Base-by-base conservation (phyloP, 805 yeast genomes). In the Tetrapisispora nanseiensis region DNA sequence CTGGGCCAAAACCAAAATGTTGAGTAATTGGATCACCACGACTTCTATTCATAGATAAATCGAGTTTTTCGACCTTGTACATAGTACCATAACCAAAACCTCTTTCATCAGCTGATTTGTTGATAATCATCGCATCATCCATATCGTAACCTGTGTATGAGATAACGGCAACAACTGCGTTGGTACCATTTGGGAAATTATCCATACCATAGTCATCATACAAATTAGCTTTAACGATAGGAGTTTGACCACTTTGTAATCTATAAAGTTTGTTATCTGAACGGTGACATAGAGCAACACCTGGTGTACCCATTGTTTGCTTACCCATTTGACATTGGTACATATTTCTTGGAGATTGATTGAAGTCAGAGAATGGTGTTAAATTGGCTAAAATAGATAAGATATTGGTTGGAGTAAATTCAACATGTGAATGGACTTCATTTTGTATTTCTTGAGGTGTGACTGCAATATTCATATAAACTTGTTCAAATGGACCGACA, bases 281-380 rank as follows among this genome's bases (percentile, higher is more conserved):
- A 65, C 98, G 77, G 64, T 87, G 95, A 35, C 71, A 76, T 42
- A 90, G 70, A 0, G 95, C 97, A 49, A 92, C 95, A 68, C 97
- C 97, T 8, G 98, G 98, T 4, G 98, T 92, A 67, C 98, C 98
- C 98, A 92, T 92, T 18, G 98, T 90, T 71, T 92, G 98, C 70
- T 92, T 92, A 78, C 97, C 97, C 98, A 92, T 92, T 74, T 92
- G 98, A 69, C 98, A 92, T 71, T 92, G 98, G 65, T 92, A 92
- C 97, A 92, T 92, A 65, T 92, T 92, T 78, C 98, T 84, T 58
- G 98, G 98, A 22, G 97, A 89, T 71, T 92, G 98, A 67, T 92
- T 92, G 71, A 92, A 92, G 65, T 92, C 98, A 1, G 97, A 89
- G 63, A 86, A 92, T 51, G 98, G 98, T 1, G 98, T 92, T 71